Evolutionary conservation across 2,329 filamentous ascomycete species (phyloP), one percentile per base, ranked within the genome.

Genomic region (Pseudogymnoascus sp.): DNA sequence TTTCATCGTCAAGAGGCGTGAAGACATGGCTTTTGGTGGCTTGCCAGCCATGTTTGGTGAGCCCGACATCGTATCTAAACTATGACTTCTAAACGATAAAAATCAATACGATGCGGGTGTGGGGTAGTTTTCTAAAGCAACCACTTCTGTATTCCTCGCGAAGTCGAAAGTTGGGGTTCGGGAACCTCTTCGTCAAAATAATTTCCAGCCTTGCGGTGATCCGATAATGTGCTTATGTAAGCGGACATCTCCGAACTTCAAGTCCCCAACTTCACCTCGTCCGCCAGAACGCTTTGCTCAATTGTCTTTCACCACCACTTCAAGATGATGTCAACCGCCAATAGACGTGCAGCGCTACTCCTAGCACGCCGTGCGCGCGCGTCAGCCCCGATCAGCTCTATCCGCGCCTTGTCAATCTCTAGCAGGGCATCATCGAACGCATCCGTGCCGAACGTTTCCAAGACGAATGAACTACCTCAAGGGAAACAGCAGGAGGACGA

Each of bases 1-100:
- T 79, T 96, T 96, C 92, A 96, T 97, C 38, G 90, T 92, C 72
- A 95, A 81, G 58, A 97, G 86, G 68, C 92, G 87, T 64, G 89
- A 92, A 66, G 92, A 96, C 86, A 95, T 92, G 52, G 81, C 81
- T 75, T 88, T 89, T 33, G 83, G 83, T 55, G 84, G 79, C 64
- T 79, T 85, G 16, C 49, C 49, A 33, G 49, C 49, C 49, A 55
- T 55, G 74, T 81, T 80, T 58, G 69, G 72, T 64, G 69, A 66
- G 49, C 63, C 65, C 59, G 72, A 66, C 74, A 55, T 55, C n/a
- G 49, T 19, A 7, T n/a, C n/a, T 21, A 5, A 33, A 75, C 76
- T 63, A 35, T 71, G 63, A 58, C 43, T 62, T 60, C 8, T 6
- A 19, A 33, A 55, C 16, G 5, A 33, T 33, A 55, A 55, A 19